phyloP scores from a whole-genome alignment of 208 protist genomes.

The Acanthamoeba royreba region DNA sequence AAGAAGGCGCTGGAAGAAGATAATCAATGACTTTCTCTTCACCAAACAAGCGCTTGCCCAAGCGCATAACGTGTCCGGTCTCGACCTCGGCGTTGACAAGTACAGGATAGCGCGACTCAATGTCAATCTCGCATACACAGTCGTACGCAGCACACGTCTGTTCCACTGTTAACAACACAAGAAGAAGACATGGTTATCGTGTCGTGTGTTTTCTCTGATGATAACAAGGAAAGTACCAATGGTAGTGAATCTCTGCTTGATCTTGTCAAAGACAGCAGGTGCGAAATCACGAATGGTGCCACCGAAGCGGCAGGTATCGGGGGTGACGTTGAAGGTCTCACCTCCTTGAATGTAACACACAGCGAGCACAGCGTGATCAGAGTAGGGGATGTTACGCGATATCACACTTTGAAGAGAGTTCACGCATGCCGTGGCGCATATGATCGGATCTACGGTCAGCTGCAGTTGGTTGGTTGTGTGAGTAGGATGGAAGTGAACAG shows the following conservation, averaged over 20 bases:
- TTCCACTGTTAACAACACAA: background rate
- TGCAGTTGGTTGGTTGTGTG: background rate
- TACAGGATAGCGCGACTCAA: slow-evolving; percentile 40
- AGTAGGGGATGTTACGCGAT: slow-evolving; percentile 43
- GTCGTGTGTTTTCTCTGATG: too few relatives aligned
- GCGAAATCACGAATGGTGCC: slow-evolving; percentile 55
- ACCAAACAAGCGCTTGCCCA: background rate
- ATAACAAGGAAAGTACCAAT: too few relatives aligned
- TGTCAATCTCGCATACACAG: background rate
- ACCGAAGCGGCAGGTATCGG: slow-evolving; percentile 41
- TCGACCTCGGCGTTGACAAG: slow-evolving; percentile 38
- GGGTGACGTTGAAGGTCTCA: slow-evolving; percentile 63
- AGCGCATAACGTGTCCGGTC: slow-evolving; percentile 4
- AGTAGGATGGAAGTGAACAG: background rate
- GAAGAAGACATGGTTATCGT: too few relatives aligned
- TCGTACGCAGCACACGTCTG: background rate
- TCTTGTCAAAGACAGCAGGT: background rate
- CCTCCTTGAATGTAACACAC: slow-evolving; percentile 55
- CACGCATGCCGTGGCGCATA: background rate
- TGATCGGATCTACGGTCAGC: slow-evolving; percentile 31
- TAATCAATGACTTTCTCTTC: background rate
- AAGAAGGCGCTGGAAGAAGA: slow-evolving; percentile 27
- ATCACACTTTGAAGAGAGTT: slow-evolving; percentile 48
- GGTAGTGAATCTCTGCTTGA: slow-evolving; percentile 32
- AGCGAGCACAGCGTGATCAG: slow-evolving; percentile 43